Evolutionary conservation across 83 land plant genomes (phyloP), one percentile per base, ranked within the genome.

Genomic region (Picea abies): DNA sequence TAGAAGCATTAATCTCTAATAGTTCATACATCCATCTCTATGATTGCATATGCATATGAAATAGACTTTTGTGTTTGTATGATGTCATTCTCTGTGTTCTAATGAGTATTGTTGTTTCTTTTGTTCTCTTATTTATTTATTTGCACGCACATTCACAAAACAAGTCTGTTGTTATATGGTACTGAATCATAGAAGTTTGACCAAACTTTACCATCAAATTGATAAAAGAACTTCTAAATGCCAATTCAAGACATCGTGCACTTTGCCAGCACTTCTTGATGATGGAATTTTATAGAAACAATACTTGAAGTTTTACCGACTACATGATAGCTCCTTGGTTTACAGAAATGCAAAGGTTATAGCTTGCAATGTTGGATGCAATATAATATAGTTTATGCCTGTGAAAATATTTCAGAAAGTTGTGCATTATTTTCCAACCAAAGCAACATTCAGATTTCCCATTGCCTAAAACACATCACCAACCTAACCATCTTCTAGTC

Each of bases 351-450:
- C 47, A 37, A 37, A 70, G n/a, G 73, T 35, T 4, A 35, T 15
- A 35, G 23, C 23, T 80, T 65, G 17, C n/a, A 56, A 39, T 5
- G n/a, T 62, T 23, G 20, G 23, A 64, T 15, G 25, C 12, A 61
- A 52, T 60, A 26, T 4, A 23, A 11, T 23, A 56, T 67, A 23
- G 17, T 80, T 61, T 60, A 80, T 62, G 63, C 14, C 5, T 35
- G 16, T 81, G 49, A 39, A 26, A 29, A 81, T 80, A 81, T 81
- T 39, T 69, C 47, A 63, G 35, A 29, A 63, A 44, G 56, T 25
- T 32, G 19, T 15, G 75, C 56, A 81, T 4, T 9, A 25, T 9
- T 39, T 60, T 32, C 41, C 15, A 37, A 37, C 39, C 16, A 4
- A 8, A 3, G n/a, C 29, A 19, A n/a, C 49, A 25, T 39, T 35